Conservation (phyloP, 805 yeast genomes). For the Saccharomycopsis fibuligera region DNA sequence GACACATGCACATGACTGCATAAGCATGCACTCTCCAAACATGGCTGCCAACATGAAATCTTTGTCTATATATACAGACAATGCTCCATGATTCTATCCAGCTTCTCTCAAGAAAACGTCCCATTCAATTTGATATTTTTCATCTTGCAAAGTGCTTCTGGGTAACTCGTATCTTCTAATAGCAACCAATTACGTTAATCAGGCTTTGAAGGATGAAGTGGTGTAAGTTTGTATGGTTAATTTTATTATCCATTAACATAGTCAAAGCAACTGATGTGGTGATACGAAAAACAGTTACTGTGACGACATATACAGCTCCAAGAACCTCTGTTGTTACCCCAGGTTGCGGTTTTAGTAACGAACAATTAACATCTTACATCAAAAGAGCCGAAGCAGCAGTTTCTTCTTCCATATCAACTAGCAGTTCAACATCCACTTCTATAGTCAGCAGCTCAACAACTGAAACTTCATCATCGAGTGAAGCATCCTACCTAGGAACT, state of each 20-base stretch:
- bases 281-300: neutral
- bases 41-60: too few species aligned
- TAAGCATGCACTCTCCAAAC: too few species aligned
- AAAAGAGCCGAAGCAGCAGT: neutral
- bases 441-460: slow-evolving; percentile 1
- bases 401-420: neutral
- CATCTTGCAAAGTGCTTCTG: neutral
- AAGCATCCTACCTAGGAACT: too few species aligned
- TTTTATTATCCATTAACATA: neutral
- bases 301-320: neutral
- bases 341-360: neutral
- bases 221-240: neutral
- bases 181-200: too few species aligned
- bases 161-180: neutral
- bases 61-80: too few species aligned
- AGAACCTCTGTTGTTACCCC: neutral
- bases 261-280: neutral
- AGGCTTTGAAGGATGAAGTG: neutral
- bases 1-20: too few species aligned
- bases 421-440: neutral
- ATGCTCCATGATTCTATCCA: too few species aligned
- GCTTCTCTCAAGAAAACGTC: too few species aligned
- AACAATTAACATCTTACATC: too few species aligned
- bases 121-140: neutral
- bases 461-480: neutral